Conservation (phyloP, 2,329 filamentous ascomycete genomes). For the Aspergillus japonicus region DNA sequence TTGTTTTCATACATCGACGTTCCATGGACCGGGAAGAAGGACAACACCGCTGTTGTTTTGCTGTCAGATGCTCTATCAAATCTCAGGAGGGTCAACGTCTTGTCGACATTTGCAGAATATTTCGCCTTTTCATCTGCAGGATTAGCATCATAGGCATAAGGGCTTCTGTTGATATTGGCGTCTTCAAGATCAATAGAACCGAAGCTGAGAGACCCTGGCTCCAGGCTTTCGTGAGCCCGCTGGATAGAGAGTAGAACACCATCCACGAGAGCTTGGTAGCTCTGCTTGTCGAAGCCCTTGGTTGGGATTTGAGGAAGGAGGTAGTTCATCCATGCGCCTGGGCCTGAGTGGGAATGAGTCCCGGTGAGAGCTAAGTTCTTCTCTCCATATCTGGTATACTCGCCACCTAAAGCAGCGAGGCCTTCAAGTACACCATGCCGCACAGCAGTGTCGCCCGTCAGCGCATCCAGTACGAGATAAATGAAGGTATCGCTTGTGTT, state of each 20-base stretch:
- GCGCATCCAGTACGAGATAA: constrained; percentile 83
- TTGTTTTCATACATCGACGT: constrained; percentile 91
- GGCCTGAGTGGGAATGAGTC: constrained; percentile 89
- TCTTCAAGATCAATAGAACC: constrained; percentile 68
- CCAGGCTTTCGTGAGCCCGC: constrained; percentile 71
- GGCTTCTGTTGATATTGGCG: constrained; percentile 85
- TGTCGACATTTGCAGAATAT: constrained; percentile 69
- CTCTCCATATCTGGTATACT: constrained; percentile 72
- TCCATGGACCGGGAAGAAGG: constrained; percentile 90
- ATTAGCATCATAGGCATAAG: constrained; percentile 85
- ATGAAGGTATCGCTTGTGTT: constrained; percentile 71
- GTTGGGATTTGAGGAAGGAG: constrained; percentile 87
- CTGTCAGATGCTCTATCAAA: constrained; percentile 72
- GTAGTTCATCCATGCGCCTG: constrained; percentile 93
- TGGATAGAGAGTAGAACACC: constrained; percentile 79
- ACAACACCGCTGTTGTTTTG: constrained; percentile 76
- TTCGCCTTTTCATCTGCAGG: constrained; percentile 69
- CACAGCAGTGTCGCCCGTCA: constrained; percentile 85
- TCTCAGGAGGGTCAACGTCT: constrained; percentile 74
- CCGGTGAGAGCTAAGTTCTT: constrained; percentile 87
- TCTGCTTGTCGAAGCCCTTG: constrained; percentile 80
- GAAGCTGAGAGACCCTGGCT: constrained; percentile 68
- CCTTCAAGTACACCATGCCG: constrained; percentile 82
- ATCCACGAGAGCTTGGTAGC: constrained; percentile 84
- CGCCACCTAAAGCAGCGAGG: constrained; percentile 65